Percentiles rank a stretch among this genome's conserved stretches.
Conservation (phyloP, 768 basidiomycete species). For the Lactarius hengduanensis region DNA sequence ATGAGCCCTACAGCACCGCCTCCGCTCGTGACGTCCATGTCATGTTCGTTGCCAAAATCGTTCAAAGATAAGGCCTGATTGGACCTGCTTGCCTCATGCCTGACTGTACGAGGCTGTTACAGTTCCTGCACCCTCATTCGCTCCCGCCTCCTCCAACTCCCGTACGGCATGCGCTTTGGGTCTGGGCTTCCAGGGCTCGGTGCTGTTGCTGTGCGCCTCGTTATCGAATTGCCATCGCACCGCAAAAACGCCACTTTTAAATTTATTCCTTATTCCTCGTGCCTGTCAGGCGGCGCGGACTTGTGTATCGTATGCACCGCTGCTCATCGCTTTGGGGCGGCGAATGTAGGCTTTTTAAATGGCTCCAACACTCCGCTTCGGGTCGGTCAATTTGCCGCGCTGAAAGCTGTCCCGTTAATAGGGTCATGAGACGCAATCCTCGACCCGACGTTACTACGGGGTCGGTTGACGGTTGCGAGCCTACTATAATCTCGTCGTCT, state of each 20-base stretch:
- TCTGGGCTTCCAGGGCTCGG: not conserved
- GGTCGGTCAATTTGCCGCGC: not conserved
- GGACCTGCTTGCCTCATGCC: constrained; percentile 2
- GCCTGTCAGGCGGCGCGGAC: constrained; percentile 1
- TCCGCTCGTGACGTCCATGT: not conserved
- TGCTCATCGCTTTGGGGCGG: constrained; percentile 8
- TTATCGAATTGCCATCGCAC: constrained; percentile 6
- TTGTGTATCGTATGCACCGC: constrained; percentile 10
- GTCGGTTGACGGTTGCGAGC: not conserved
- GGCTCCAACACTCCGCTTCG: not conserved
- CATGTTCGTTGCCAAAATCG: not conserved
- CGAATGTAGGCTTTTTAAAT: not conserved
- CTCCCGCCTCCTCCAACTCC: not conserved
- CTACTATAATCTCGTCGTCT: not conserved
- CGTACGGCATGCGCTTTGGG: not conserved
- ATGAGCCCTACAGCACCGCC: constrained; percentile 17
- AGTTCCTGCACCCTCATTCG: not conserved
- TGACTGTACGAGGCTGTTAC: constrained; percentile 21
- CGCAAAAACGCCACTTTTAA: not conserved
- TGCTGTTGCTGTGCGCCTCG: constrained; percentile 2
- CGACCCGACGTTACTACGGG: not conserved
- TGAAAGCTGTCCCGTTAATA: not conserved
- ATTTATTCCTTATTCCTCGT: no score
- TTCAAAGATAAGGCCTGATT: constrained; percentile 13
- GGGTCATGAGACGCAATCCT: not conserved